phyloP scores from a whole-genome alignment of 257 asterid genomes.

The Misopates orontium region DNA sequence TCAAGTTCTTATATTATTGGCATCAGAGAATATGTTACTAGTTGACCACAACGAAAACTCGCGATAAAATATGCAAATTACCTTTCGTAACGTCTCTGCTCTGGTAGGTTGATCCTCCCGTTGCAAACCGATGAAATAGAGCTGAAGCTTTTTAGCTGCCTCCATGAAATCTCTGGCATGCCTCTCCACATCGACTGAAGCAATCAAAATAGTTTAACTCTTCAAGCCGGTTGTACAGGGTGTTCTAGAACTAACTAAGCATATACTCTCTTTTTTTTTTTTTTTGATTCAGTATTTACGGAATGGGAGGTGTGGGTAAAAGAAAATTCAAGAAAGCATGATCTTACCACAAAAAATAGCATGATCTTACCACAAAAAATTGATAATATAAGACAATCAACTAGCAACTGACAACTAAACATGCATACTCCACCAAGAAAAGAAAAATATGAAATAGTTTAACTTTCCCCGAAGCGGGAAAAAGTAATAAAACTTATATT shows the following conservation, averaged over 20 bases:
- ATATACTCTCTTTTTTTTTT: neutral
- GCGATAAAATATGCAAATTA: constrained; percentile 19
- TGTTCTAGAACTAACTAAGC: neutral
- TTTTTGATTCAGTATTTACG: neutral
- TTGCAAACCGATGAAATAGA: constrained; percentile 77
- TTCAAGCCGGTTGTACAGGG: neutral
- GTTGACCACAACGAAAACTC: neutral
- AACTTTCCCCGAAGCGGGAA: too few relatives aligned
- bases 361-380: neutral
- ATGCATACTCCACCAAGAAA: too few relatives aligned
- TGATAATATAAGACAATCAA: neutral
- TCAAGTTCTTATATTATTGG: neutral
- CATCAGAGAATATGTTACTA: neutral
- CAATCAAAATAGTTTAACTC: constrained; percentile 4
- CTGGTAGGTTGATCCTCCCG: constrained; percentile 80
- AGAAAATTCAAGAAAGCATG: neutral
- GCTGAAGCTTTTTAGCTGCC: constrained; percentile 93
- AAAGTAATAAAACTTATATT: too few relatives aligned
- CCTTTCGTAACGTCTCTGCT: constrained; percentile 75
- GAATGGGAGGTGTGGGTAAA: neutral
- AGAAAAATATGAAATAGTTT: too few relatives aligned
- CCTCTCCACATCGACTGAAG: constrained; percentile 91
- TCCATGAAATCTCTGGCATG: constrained; percentile 98
- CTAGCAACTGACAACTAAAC: neutral
- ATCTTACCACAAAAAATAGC: neutral